Base-by-base conservation (phyloP, 257 asterid genomes). In the Capsicum baccatum region DNA sequence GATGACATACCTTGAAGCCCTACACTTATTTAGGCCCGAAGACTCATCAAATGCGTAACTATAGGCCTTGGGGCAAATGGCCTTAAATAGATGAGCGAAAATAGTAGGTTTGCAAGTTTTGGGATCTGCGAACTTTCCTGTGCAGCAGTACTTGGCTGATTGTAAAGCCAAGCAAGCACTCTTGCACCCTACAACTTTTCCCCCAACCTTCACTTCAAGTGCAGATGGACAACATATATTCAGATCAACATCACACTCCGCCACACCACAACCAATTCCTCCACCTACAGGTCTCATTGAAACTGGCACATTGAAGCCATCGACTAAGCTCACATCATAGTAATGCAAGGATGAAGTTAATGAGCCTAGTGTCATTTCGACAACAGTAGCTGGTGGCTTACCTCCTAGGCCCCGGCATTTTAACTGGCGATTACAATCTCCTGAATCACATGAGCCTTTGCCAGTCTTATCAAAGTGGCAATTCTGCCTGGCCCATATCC, bases 271-370 rank as follows among this genome's bases (percentile, higher is more conserved):
- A 15, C 98, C 99, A 1, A 91, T 70, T 21, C 98, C 99, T 6
- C 98, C 98, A 5, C 97, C 99, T 0, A 96, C 90, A 0, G 98
- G 94, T 92, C 90, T 93, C 98, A 96, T 93, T 2, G 98, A 93
- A 0, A 96, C 94, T 0, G 98, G 98, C 85, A 96, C 79, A 91
- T 96, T 96, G 85, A 96, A 94, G 64, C 99, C 99, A 33, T 96
- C 98, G 0, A 94, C 99, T 11, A 96, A 83, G 78, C 98, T 96
- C 55, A 93, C 98, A 4, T 96, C 98, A 4, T 96, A 96, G 88
- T 88, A 96, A 86, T 96, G 98, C 52, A 96, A 87, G 1, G 98
- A 97, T 0, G 98, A 96, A 47, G 85, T 4, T 6, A 91, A 71
- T 2, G 97, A 16, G 6, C 99, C 99, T 4, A 96, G 84, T 2